Percentiles rank a stretch among this genome's conserved stretches.
phyloP scores from a whole-genome alignment of 106 monocot species.

The Dendrobium nobile region DNA sequence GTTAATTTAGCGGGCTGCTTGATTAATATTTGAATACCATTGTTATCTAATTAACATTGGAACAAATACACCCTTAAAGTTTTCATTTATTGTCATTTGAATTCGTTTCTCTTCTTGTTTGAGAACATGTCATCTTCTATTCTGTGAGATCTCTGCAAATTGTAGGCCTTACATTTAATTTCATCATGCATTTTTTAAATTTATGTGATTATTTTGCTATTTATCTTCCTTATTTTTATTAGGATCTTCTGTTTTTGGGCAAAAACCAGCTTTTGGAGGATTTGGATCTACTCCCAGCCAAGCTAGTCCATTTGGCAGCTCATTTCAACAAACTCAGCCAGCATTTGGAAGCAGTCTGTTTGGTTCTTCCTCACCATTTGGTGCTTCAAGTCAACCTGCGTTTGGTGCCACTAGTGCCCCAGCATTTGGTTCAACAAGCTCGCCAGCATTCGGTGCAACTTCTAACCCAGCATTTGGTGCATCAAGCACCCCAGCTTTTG shows the following conservation, averaged over 20 bases:
- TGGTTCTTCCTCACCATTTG: conserved; percentile 66
- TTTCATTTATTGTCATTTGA: background rate
- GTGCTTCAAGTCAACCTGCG: conserved; percentile 59
- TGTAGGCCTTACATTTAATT: background rate
- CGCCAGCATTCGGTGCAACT: conserved; percentile 49
- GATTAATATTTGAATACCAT: background rate
- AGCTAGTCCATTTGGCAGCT: conserved; percentile 66
- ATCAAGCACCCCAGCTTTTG: conserved; percentile 28
- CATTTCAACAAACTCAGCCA: conserved; percentile 81
- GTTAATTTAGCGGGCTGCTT: background rate
- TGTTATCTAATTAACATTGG: background rate
- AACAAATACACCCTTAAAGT: background rate
- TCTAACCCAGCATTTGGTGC: conserved; percentile 40
- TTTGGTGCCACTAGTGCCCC: conserved; percentile 58
- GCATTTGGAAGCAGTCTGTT: conserved; percentile 66
- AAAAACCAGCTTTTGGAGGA: conserved; percentile 69
- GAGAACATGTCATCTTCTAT: background rate
- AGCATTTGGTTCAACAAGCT: conserved; percentile 41
- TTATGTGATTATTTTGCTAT: background rate
- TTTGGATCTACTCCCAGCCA: conserved; percentile 76
- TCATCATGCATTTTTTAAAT: background rate
- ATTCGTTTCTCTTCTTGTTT: background rate
- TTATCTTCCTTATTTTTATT: conserved; percentile 3
- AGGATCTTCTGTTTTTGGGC: conserved; percentile 75
- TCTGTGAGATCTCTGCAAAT: background rate